Percentiles rank a stretch among this genome's conserved stretches.
Evolutionary conservation across 192 early-diverging fungal genomes (phyloP).

Genomic region (Coemansia asiatica): DNA sequence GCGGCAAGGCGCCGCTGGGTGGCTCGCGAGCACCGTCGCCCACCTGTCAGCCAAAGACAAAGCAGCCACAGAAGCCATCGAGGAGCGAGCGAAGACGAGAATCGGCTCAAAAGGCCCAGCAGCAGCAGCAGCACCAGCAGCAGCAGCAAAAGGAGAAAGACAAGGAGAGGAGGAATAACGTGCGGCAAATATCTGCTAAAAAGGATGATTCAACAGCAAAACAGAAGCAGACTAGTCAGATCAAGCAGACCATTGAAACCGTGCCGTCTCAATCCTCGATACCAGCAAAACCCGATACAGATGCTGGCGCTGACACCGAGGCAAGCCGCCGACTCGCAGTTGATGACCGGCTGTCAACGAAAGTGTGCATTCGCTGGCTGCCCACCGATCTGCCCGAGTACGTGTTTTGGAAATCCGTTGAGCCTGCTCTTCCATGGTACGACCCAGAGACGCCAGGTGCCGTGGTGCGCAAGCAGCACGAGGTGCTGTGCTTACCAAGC

Average conservation of each 20-base stretch:
- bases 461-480: constrained; percentile 10
- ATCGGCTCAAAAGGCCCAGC: neutral
- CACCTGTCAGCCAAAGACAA: neutral
- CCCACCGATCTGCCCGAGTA: constrained; percentile 48
- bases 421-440: constrained; percentile 47
- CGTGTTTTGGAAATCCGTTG: constrained; percentile 45
- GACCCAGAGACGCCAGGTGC: constrained; percentile 15
- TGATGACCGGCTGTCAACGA: constrained; percentile 12
- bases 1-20: neutral
- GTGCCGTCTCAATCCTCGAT: no score
- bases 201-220: neutral
- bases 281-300: no score
- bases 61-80: neutral
- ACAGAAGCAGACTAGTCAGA: neutral
- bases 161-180: neutral
- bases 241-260: neutral
- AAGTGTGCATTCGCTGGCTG: constrained; percentile 50
- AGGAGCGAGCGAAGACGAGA: neutral
- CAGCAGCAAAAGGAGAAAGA: no score
- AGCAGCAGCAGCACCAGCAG: neutral
- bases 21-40: neutral
- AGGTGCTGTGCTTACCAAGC: constrained; percentile 5
- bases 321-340: neutral
- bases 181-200: neutral
- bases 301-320: neutral